Conservation (phyloP, 2,329 filamentous ascomycete genomes). For the Penicillium sp. region DNA sequence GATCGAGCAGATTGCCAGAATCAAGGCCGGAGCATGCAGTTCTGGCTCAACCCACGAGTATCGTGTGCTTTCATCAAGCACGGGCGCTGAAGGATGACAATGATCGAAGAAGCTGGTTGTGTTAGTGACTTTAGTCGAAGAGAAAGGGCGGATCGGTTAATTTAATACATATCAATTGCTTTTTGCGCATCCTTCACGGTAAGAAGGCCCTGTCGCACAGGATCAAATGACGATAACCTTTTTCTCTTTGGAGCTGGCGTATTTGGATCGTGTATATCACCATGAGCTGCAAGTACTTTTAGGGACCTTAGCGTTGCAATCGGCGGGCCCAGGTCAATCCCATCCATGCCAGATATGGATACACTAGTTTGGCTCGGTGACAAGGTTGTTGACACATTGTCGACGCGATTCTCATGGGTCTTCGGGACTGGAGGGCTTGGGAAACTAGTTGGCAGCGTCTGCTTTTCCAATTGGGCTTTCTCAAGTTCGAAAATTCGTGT, state of each 20-base stretch:
- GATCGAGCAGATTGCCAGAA: conserved; percentile 21
- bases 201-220: conserved; percentile 6
- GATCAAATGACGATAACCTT: neutral
- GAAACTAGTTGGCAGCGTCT: neutral
- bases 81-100: conserved; percentile 18
- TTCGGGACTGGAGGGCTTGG: neutral
- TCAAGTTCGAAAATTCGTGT: neutral
- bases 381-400: neutral
- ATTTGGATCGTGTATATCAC: neutral
- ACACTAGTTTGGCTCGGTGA: neutral
- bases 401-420: neutral
- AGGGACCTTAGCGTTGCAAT: conserved; percentile 24
- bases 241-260: neutral
- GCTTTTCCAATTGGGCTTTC: neutral
- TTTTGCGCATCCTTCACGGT: neutral
- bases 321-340: conserved; percentile 18
- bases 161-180: conserved; percentile 6
- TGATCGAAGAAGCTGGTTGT: conserved; percentile 20
- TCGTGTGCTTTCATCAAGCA: conserved; percentile 13
- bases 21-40: conserved; percentile 11
- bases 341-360: conserved; percentile 14
- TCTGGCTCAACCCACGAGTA: conserved; percentile 7
- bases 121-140: neutral
- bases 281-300: conserved; percentile 11
- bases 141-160: neutral